These are phyloP conservation scores for Fusarium buxicola DNA, from an alignment of 2,329 filamentous ascomycete species.

Conservation along the genomic window DNA sequence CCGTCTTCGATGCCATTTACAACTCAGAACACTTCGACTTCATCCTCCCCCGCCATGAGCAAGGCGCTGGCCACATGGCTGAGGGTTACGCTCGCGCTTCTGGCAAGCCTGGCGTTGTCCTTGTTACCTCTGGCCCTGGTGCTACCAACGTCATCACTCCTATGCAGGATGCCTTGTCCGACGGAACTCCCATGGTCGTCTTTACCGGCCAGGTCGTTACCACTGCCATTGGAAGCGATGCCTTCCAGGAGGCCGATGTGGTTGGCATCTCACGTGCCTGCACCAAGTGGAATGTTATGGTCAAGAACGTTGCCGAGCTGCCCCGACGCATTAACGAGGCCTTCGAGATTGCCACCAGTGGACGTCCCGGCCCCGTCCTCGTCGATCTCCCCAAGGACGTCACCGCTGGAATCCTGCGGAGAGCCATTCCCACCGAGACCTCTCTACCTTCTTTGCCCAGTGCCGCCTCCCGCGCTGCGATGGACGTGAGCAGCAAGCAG, in stretches of 20 bases:
- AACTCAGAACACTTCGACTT: slow-evolving; percentile 98
- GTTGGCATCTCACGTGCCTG: slow-evolving; percentile 93
- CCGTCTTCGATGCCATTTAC: slow-evolving; percentile 98
- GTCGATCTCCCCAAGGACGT: slow-evolving; percentile 98
- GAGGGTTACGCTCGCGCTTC: slow-evolving; percentile 95
- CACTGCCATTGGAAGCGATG: slow-evolving; percentile 90
- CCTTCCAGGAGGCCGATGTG: slow-evolving; percentile 96
- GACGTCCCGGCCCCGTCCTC: slow-evolving; percentile 91
- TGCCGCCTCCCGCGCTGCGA: slow-evolving; percentile 82
- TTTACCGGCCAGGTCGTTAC: slow-evolving; percentile 95
- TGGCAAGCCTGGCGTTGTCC: slow-evolving; percentile 92
- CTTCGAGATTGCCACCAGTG: slow-evolving; percentile 96
- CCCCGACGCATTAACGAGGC: slow-evolving; percentile 96
- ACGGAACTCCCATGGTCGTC: slow-evolving; percentile 95
- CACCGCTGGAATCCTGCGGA: slow-evolving; percentile 84
- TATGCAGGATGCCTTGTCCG: slow-evolving; percentile 94
- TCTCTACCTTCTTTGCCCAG: slow-evolving; percentile 84
- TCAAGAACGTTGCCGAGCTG: slow-evolving; percentile 93
- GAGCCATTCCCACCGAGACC: slow-evolving; percentile 82
- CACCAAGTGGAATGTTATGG: slow-evolving; percentile 99
- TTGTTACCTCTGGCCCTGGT: slow-evolving; percentile 96
- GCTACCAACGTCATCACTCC: slow-evolving; percentile 97
- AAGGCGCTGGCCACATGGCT: slow-evolving; percentile 98
- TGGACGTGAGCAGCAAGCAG: slow-evolving; percentile 78
- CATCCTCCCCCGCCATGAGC: slow-evolving; percentile 93